Conservation (phyloP, 305 asterid genomes). For the Ajuga reptans region DNA sequence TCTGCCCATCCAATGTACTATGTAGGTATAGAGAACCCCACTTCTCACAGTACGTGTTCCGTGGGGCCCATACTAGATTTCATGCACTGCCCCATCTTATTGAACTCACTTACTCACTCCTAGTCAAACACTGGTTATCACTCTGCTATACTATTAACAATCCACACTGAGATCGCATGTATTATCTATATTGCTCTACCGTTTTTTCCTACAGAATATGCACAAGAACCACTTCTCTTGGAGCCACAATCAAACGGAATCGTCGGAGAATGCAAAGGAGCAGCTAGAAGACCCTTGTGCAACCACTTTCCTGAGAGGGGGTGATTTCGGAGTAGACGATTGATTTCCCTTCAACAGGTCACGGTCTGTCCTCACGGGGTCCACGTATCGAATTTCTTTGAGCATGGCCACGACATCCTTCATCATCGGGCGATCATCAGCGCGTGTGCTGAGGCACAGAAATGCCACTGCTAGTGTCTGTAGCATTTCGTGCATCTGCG, state of each 20-base stretch:
- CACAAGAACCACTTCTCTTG: constrained; percentile 17
- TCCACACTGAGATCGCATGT: constrained; percentile 22
- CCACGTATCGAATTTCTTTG: constrained; percentile 63
- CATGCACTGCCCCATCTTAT: not conserved
- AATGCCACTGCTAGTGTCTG: constrained; percentile 87
- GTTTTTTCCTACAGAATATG: constrained; percentile 29
- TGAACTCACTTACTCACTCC: not conserved
- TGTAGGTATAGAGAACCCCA: not conserved
- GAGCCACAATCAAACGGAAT: constrained; percentile 40
- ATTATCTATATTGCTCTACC: constrained; percentile 25
- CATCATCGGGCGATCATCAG: constrained; percentile 81
- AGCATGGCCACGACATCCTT: constrained; percentile 96
- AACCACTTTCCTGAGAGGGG: constrained; percentile 35
- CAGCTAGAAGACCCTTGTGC: constrained; percentile 71
- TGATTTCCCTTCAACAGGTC: constrained; percentile 45
- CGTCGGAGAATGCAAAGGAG: constrained; percentile 80
- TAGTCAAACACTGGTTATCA: constrained; percentile 15
- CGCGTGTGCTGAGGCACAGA: constrained; percentile 60
- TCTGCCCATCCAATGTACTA: constrained; percentile 12
- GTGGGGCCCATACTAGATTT: constrained; percentile 10
- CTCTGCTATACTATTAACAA: constrained; percentile 30
- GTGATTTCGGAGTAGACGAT: constrained; percentile 35
- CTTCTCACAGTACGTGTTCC: constrained; percentile 3
- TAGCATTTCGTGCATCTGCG: constrained; percentile 91
- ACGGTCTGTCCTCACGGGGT: constrained; percentile 41